phyloP scores from a whole-genome alignment of 2,329 filamentous ascomycete genomes.

The Pyricularia sp. region DNA sequence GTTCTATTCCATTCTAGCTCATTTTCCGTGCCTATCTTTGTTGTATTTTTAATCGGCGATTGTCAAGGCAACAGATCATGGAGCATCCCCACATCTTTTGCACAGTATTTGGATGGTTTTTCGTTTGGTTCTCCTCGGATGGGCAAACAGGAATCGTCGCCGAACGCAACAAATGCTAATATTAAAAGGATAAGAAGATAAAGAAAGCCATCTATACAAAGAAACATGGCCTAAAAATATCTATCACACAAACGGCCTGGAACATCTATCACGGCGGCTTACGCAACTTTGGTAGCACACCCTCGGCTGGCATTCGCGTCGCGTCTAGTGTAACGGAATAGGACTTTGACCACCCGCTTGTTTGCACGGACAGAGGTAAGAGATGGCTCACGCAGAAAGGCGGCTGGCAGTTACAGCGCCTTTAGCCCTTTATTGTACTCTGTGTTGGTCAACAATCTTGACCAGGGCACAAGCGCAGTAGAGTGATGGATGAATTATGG shows the following conservation, averaged over 20 bases:
- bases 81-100: background rate
- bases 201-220: background rate
- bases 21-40: background rate
- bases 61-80: background rate
- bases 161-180: background rate
- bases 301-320: background rate
- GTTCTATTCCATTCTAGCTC: background rate
- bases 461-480: background rate
- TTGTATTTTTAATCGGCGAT: background rate
- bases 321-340: background rate
- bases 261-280: background rate
- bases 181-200: background rate
- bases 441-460: too few species aligned
- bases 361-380: background rate
- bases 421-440: background rate
- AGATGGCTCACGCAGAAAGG: background rate
- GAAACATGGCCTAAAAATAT: background rate
- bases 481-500: background rate
- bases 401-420: background rate
- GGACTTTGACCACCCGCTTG: background rate
- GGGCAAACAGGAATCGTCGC: background rate
- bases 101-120: background rate
- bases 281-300: background rate
- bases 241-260: background rate
- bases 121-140: background rate